Base-by-base conservation (phyloP, 257 asterid genomes). In the Penstemon eatonii region DNA sequence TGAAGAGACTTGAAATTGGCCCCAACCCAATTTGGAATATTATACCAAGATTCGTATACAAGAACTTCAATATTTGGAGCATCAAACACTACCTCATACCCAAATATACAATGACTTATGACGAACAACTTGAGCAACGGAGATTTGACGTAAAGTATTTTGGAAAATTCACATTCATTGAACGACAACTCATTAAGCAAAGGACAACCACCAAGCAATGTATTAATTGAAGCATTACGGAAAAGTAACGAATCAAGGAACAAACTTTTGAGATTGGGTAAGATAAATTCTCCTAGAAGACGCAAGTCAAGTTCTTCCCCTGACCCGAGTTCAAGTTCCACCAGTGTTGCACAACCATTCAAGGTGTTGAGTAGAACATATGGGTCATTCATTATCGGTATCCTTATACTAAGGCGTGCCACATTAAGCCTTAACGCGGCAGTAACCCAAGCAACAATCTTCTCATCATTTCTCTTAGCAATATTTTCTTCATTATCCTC, bases 161-260 rank as follows among this genome's bases (percentile, higher is more conserved):
- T 15, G 3, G 15, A 6, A 49, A 3, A 3, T 49, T 49, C 18
- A 12, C 18, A 49, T 9, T 8, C 54, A 10, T 9, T 49, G 18
- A 49, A 0, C 15, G 18, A 9, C 54, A 49, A 49, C 6, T 49
- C 15, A 49, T 63, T 15, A 5, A 63, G 68, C 13, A n/a, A 15
- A 10, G 68, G 56, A 45, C 68, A 63, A 7, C 68, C 68, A 45
- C 9, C 9, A 8, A 63, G 11, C 56, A 63, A 63, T 45, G 19
- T 42, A 19, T 44, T 45, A 12, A 63, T 13, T 3, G 11, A 11
- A 1, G 45, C 56, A 5, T 25, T 25, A 46, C 8, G n/a, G 8
- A 15, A 4, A 18, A 8, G n/a, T 33, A 63, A 33, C 5, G 9
- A 3, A 42, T 12, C 18, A 25, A 63, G 54, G 11, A 18, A 4